phyloP scores from a whole-genome alignment of 805 yeast species.

The Yueomyces sp. region DNA sequence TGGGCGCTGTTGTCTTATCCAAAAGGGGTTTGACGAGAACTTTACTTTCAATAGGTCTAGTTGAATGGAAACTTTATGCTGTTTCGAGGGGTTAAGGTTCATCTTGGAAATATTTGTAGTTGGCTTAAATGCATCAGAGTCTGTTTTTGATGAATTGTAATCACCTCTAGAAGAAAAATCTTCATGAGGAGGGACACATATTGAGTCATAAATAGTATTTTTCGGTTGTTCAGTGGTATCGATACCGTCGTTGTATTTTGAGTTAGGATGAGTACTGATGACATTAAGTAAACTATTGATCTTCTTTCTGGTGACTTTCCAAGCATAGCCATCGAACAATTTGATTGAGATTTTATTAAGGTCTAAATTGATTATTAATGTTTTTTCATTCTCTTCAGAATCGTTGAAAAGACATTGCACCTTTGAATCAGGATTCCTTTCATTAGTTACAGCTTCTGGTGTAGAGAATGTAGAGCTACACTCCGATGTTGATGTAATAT shows the following conservation, averaged over 20 bases:
- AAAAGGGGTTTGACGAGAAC: slow-evolving; percentile 31
- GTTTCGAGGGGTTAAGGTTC: slow-evolving; percentile 49
- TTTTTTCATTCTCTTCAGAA: not conserved
- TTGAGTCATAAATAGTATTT: slow-evolving; percentile 46
- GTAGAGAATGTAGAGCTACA: not conserved
- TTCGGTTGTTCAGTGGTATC: slow-evolving; percentile 4
- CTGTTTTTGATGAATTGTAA: slow-evolving; percentile 9
- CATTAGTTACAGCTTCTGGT: not conserved
- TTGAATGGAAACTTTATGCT: slow-evolving; percentile 46
- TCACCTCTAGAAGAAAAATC: slow-evolving; percentile 32
- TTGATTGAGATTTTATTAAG: slow-evolving; percentile 29
- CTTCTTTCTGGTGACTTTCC: slow-evolving; percentile 62
- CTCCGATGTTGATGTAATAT: not conserved
- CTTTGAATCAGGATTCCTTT: not conserved
- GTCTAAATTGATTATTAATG: slow-evolving; percentile 17
- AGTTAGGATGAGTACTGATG: slow-evolving; percentile 33
- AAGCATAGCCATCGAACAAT: slow-evolving; percentile 84
- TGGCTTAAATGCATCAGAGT: slow-evolving; percentile 26
- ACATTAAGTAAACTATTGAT: slow-evolving; percentile 52
- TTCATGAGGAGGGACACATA: slow-evolving; percentile 50
- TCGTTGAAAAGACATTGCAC: not conserved
- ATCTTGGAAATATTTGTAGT: too few relatives aligned
- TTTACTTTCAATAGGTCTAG: slow-evolving; percentile 38
- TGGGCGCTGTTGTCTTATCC: slow-evolving; percentile 29
- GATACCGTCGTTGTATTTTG: slow-evolving; percentile 5